phyloP scores from a whole-genome alignment of 106 monocot species.

The Allium fistulosum region DNA sequence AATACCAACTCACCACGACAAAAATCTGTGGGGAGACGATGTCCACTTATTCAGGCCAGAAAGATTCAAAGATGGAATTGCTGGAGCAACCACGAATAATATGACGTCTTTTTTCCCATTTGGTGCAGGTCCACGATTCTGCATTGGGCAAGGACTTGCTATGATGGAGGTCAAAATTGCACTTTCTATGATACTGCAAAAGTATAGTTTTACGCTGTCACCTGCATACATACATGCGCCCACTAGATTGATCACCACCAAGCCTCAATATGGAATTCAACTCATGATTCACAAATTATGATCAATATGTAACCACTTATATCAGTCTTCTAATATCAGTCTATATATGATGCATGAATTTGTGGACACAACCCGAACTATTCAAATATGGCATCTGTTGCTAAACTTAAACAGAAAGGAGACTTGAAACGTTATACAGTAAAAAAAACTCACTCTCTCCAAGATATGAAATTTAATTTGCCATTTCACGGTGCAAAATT shows the following conservation, averaged over 20 bases:
- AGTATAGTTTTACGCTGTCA: slow-evolving; percentile 12
- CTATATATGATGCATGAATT: too few species aligned
- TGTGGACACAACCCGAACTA: too few species aligned
- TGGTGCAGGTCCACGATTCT: slow-evolving; percentile 13
- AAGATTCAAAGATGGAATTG: slow-evolving; percentile 11
- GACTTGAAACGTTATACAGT: too few species aligned
- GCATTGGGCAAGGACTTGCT: slow-evolving; percentile 20
- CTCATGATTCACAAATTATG: slow-evolving; percentile 7
- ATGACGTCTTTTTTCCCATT: slow-evolving; percentile 14
- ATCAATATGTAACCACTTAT: too few species aligned
- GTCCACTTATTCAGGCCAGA: slow-evolving; percentile 19
- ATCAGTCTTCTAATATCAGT: too few species aligned
- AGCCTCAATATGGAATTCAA: slow-evolving; percentile 12
- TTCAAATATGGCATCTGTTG: too few species aligned
- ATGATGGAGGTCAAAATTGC: slow-evolving; percentile 19
- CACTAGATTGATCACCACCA: background rate
- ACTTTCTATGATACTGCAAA: slow-evolving; percentile 8
- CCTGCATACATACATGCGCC: slow-evolving; percentile 18
- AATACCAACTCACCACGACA: slow-evolving; percentile 21
- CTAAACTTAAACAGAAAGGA: too few species aligned
- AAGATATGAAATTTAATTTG: too few species aligned
- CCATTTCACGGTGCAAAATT: too few species aligned
- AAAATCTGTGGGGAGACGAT: slow-evolving; percentile 16
- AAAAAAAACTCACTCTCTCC: too few species aligned
- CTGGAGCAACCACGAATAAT: background rate